Conservation (phyloP, 345 rosid species). For the Citrus hindsii region DNA sequence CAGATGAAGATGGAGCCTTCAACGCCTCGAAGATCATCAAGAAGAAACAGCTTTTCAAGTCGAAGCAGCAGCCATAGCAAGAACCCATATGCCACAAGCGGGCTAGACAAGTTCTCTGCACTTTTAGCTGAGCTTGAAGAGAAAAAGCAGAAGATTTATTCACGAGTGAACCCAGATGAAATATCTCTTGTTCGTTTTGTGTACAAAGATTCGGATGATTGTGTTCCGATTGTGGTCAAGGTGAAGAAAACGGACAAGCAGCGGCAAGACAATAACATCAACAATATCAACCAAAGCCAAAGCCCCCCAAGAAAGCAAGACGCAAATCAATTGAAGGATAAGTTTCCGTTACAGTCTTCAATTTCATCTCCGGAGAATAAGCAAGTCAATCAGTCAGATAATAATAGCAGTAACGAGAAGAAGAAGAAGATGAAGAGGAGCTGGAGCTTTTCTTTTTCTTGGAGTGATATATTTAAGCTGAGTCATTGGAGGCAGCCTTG, state of each 20-base stretch:
- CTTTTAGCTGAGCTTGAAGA: conserved; percentile 58
- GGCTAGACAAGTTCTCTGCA: conserved; percentile 71
- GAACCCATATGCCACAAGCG: conserved; percentile 71
- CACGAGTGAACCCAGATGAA: conserved; percentile 39
- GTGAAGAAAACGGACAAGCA: conserved; percentile 28
- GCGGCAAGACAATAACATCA: conserved; percentile 23
- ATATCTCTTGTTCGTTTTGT: conserved; percentile 56
- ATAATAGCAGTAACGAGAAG: conserved; percentile 7
- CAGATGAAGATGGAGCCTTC: conserved; percentile 19
- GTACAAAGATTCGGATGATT: conserved; percentile 34
- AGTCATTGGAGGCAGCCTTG: conserved; percentile 38
- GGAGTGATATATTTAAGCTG: conserved; percentile 17
- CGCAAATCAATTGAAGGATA: background rate
- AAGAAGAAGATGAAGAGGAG: conserved; percentile 6
- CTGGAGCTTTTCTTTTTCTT: conserved; percentile 6
- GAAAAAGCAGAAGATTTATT: conserved; percentile 54
- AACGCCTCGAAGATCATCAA: conserved; percentile 39
- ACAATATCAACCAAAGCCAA: conserved; percentile 4
- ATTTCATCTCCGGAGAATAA: conserved; percentile 7
- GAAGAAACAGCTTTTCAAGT: conserved; percentile 16
- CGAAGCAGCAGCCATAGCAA: conserved; percentile 24
- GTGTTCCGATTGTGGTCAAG: conserved; percentile 57
- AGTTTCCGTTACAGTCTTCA: background rate
- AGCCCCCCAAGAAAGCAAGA: background rate
- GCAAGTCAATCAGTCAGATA: conserved; percentile 2